Evolutionary conservation across 768 basidiomycete genomes (phyloP).

Genomic region (Tremella mesenterica): DNA sequence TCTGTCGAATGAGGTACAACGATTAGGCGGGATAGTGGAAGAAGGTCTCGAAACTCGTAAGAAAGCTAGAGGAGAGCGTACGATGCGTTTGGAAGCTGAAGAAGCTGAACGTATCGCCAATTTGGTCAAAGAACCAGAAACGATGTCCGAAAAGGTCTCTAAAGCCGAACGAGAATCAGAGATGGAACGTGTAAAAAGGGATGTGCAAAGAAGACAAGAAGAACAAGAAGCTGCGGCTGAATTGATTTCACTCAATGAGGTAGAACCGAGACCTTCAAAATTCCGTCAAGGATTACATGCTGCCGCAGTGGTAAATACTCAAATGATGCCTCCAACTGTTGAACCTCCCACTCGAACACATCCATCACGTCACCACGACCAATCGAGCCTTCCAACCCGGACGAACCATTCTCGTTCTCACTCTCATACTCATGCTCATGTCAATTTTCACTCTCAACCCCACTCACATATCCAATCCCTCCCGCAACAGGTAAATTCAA

Average conservation of each 20-base stretch:
- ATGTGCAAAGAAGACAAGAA: slow-evolving; percentile 42
- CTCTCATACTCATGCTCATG: too few relatives aligned
- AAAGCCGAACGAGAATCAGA: slow-evolving; percentile 62
- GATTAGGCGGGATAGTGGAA: slow-evolving; percentile 76
- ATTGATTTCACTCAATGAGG: too few relatives aligned
- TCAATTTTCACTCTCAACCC: too few relatives aligned
- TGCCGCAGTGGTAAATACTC: slow-evolving; percentile 16
- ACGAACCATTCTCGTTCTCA: too few relatives aligned
- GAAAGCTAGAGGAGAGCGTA: slow-evolving; percentile 49
- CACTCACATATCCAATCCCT: too few relatives aligned
- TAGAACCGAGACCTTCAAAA: too few relatives aligned
- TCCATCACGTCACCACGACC: neutral
- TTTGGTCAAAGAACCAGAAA: slow-evolving; percentile 22
- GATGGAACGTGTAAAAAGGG: slow-evolving; percentile 53
- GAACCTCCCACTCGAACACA: slow-evolving; percentile 14
- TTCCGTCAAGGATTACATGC: slow-evolving; percentile 31
- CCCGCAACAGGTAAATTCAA: neutral
- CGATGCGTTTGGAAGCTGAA: slow-evolving; percentile 27
- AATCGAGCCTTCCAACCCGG: too few relatives aligned
- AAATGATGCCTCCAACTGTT: slow-evolving; percentile 21
- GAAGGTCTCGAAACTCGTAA: slow-evolving; percentile 71
- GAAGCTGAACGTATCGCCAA: slow-evolving; percentile 13
- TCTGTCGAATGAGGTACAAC: slow-evolving; percentile 74
- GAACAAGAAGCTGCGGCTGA: slow-evolving; percentile 4
- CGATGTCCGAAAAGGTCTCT: slow-evolving; percentile 44